These are phyloP conservation scores for Phylloporus scabripes DNA, from an alignment of 768 basidiomycete genomes.

Conservation along the genomic window DNA sequence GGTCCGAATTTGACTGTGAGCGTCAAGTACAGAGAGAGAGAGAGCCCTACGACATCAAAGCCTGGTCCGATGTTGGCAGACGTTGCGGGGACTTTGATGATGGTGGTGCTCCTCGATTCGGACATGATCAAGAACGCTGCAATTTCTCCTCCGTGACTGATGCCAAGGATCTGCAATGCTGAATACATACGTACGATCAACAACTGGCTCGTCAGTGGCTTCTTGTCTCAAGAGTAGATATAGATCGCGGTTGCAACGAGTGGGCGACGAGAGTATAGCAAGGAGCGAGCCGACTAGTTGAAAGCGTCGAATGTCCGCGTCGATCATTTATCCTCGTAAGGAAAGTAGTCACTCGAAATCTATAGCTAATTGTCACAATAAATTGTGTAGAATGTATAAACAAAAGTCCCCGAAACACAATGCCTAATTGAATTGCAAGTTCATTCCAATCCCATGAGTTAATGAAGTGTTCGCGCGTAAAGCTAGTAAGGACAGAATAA, in stretches of 20 bases:
- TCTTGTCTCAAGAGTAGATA: too few relatives aligned
- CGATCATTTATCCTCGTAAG: conserved; percentile 13
- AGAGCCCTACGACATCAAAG: conserved; percentile 98
- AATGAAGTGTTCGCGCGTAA: too few relatives aligned
- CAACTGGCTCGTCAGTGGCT: too few relatives aligned
- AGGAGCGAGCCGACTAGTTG: not conserved
- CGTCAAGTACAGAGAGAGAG: conserved; percentile 79
- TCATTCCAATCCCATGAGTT: too few relatives aligned
- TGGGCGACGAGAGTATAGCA: not conserved
- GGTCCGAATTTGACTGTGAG: conserved; percentile 53
- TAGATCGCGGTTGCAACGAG: not conserved
- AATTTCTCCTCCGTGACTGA: not conserved
- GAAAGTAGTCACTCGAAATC: too few relatives aligned
- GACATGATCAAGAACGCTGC: conserved; percentile 20
- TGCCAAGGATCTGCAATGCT: too few relatives aligned
- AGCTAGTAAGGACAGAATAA: too few relatives aligned
- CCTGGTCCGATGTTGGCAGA: conserved; percentile 99
- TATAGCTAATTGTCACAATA: too few relatives aligned
- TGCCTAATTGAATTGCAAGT: too few relatives aligned
- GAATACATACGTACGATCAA: conserved; percentile 12
- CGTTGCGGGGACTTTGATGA: conserved; percentile 89
- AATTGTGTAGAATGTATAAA: too few relatives aligned
- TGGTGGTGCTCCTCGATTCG: conserved; percentile 35
- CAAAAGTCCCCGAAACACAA: too few relatives aligned
- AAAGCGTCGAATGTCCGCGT: not conserved